phyloP scores from a whole-genome alignment of 169 alveolate genomes.

The Theileria sp. region DNA sequence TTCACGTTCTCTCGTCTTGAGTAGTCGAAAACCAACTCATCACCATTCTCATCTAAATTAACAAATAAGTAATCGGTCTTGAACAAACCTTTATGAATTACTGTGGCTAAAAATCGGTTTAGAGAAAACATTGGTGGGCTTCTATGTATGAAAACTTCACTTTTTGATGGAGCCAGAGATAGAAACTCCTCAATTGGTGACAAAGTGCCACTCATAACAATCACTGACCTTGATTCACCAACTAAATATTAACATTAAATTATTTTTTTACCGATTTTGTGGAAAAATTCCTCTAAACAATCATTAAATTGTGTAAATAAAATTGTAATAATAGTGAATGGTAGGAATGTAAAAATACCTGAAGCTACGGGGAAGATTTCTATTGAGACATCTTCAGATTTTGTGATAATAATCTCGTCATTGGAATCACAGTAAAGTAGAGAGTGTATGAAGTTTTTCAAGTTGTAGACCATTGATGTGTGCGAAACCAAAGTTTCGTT shows the following conservation, averaged over 20 bases:
- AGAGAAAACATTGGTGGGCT: slow-evolving; percentile 53
- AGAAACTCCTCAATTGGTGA: slow-evolving; percentile 59
- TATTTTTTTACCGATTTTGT: slow-evolving; percentile 12
- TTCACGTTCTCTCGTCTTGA: slow-evolving; percentile 8
- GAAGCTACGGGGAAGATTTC: slow-evolving; percentile 45
- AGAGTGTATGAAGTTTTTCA: slow-evolving; percentile 32
- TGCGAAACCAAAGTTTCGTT: slow-evolving; percentile 4
- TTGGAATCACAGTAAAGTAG: slow-evolving; percentile 30
- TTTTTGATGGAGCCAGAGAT: slow-evolving; percentile 25
- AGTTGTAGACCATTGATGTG: slow-evolving; percentile 19
- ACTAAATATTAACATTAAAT: slow-evolving; percentile 8
- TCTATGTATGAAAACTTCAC: slow-evolving; percentile 29
- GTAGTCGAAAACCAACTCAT: slow-evolving; percentile 44
- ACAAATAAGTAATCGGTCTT: background rate
- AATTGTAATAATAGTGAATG: background rate
- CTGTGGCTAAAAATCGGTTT: slow-evolving; percentile 31
- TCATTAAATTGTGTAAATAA: too few relatives aligned
- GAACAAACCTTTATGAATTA: slow-evolving; percentile 38
- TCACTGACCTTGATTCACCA: slow-evolving; percentile 41
- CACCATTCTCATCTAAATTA: slow-evolving; percentile 31
- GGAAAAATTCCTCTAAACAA: slow-evolving; percentile 23
- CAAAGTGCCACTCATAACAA: slow-evolving; percentile 65
- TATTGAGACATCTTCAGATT: background rate
- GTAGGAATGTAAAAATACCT: background rate
- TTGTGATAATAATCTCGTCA: slow-evolving; percentile 39